phyloP scores from a whole-genome alignment of 441 rosid genomes.

The Biscutella laevigata region DNA sequence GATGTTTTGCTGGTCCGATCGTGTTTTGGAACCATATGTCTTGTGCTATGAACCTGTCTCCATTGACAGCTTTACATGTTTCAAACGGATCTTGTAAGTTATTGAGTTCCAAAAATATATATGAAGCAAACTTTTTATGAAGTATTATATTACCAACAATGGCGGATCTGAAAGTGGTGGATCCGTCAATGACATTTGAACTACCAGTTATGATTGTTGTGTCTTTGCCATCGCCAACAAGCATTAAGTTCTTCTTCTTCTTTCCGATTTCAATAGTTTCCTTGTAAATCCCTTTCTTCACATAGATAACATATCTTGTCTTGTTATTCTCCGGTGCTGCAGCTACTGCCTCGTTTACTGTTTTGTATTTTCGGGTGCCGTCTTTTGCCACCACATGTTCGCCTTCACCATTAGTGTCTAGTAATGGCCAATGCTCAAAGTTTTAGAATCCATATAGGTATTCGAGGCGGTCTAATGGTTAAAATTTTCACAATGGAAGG shows the following conservation, averaged over 20 bases:
- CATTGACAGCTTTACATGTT: constrained; percentile 39
- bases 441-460: no score
- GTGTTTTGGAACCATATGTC: constrained; percentile 67
- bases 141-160: constrained; percentile 37
- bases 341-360: constrained; percentile 43
- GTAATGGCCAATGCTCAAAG: neutral
- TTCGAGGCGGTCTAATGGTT: no score
- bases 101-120: neutral
- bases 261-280: constrained; percentile 46
- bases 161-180: constrained; percentile 49
- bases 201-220: constrained; percentile 45
- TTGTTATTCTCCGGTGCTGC: constrained; percentile 44
- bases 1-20: constrained; percentile 61
- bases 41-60: constrained; percentile 75
- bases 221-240: constrained; percentile 49
- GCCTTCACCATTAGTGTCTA: constrained; percentile 25
- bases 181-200: constrained; percentile 40
- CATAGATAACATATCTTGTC: constrained; percentile 44
- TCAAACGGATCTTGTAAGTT: neutral
- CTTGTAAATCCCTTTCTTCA: constrained; percentile 54
- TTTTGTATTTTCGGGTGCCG: constrained; percentile 53
- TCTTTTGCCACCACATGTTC: constrained; percentile 56
- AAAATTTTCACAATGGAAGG: no score
- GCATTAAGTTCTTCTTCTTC: constrained; percentile 43
- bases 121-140: no score